Evolutionary conservation across 768 basidiomycete species (phyloP), one percentile per base, ranked within the genome.

Genomic region (Lanmaoa pseudosensibilis): DNA sequence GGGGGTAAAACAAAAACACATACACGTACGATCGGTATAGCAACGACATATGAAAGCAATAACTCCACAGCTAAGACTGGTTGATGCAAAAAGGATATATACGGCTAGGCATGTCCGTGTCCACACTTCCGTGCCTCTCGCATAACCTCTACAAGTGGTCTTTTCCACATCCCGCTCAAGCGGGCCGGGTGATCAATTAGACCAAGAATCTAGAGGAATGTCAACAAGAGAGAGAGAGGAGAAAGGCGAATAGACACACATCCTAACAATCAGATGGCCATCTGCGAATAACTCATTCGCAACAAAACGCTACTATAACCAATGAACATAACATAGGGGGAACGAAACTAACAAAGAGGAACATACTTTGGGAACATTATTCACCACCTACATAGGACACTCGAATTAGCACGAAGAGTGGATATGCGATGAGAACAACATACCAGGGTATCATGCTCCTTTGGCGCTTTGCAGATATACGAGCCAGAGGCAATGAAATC

Each of bases 391-490:
- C 11, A 23, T 15, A 6, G 2, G 16, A 19, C 33, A 12, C 10
- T 18, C 27, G 23, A 18, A 52, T 66, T 10, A 65, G 56, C 2
- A 33, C 10, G 27, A 18, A 27, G 0, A 5, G 23, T 12, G 5
- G 11, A 43, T 30, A 33, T 4, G 15, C 16, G 25, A 37, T 0
- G 25, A 36, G 25, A 55, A 51, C 19, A 7, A 15, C 61, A 4
- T 53, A 68, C 65, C 45, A 9, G 30, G 21, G 23, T 16, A 21
- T 50, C 65, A 15, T 21, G 45, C 6, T 30, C 47, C 37, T 34
- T 52, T 25, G 65, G 65, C 15, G 41, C 54, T 39, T 44, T 61
- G 10, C 59, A 68, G 19, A 66, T 36, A 34, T 52, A 68, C 32
- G 47, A 9, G 1, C 66, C 65, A 36, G 55, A 53, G 9, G 59